These are phyloP conservation scores for Aspergillus ochraceoroseus DNA, from an alignment of 2,329 filamentous ascomycete genomes.

Conservation along the genomic window DNA sequence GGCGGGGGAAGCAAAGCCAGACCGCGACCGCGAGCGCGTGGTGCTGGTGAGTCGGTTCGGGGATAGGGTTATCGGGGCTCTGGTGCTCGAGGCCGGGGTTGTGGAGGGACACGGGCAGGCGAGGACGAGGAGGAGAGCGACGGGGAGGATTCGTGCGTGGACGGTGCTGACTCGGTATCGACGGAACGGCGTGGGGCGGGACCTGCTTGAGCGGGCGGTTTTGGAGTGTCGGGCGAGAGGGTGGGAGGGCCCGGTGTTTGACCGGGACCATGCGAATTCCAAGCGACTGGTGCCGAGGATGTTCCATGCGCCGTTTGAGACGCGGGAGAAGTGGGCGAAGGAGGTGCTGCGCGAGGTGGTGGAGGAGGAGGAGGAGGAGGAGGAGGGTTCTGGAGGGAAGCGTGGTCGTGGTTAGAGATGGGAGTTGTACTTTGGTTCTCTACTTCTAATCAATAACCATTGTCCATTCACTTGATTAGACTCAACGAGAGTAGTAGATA, in stretches of 20 bases:
- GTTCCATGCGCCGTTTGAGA: slow-evolving; percentile 59
- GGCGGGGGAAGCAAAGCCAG: slow-evolving; percentile 46
- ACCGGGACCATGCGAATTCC: slow-evolving; percentile 71
- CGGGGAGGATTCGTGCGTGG: slow-evolving; percentile 68
- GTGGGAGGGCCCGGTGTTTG: slow-evolving; percentile 66
- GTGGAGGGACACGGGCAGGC: slow-evolving; percentile 10
- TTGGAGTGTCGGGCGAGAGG: slow-evolving; percentile 62
- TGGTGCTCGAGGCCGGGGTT: slow-evolving; percentile 53
- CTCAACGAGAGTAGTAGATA: too few relatives aligned
- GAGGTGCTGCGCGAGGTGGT: too few relatives aligned
- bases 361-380: too few relatives aligned
- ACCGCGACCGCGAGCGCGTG: too few relatives aligned
- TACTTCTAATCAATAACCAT: too few relatives aligned
- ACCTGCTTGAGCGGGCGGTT: slow-evolving; percentile 69
- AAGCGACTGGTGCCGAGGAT: slow-evolving; percentile 52
- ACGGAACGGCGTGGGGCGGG: slow-evolving; percentile 64
- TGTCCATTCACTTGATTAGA: too few relatives aligned
- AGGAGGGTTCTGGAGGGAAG: too few relatives aligned
- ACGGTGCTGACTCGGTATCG: slow-evolving; percentile 68
- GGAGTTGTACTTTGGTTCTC: too few relatives aligned
- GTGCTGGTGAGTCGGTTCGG: slow-evolving; percentile 59
- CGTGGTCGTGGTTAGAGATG: too few relatives aligned
- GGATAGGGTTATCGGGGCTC: slow-evolving; percentile 62
- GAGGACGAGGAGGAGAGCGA: neutral
- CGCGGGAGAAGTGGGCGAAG: slow-evolving; percentile 54